These are phyloP conservation scores for Saposhnikovia divaricata DNA, from an alignment of 129 eudicot species.

Conservation along the genomic window DNA sequence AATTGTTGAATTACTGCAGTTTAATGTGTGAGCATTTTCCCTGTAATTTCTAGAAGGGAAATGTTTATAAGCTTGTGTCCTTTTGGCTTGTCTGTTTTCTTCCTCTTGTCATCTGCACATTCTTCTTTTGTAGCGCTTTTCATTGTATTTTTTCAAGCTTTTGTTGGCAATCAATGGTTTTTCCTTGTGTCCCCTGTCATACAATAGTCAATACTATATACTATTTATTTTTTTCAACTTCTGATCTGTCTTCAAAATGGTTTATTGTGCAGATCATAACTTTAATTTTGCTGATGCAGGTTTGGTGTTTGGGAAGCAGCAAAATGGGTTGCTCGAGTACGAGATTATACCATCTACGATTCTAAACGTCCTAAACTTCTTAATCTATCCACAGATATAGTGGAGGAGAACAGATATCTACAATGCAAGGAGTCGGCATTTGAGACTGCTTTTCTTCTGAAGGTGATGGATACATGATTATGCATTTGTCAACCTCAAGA, in stretches of 20 bases:
- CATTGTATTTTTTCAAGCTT: background rate
- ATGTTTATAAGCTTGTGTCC: background rate
- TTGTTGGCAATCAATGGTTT: background rate
- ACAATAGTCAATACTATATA: background rate
- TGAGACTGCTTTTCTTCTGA: constrained; percentile 79
- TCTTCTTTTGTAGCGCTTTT: background rate
- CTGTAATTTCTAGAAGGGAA: background rate
- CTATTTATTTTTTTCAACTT: background rate
- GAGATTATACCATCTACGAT: constrained; percentile 58
- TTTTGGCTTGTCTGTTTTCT: background rate
- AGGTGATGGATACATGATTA: constrained; percentile 47
- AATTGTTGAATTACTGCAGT: background rate
- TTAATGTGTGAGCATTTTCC: background rate
- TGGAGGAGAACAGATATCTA: constrained; percentile 72
- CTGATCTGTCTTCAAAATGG: background rate
- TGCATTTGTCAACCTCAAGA: background rate
- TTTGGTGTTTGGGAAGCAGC: constrained; percentile 99
- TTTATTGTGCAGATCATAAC: background rate
- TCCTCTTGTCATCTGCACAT: background rate
- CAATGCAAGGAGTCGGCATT: constrained; percentile 81
- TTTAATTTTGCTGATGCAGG: constrained; percentile 24
- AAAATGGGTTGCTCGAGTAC: constrained; percentile 86
- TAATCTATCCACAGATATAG: constrained; percentile 55
- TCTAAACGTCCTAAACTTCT: constrained; percentile 72
- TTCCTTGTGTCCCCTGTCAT: background rate